phyloP scores from a whole-genome alignment of 164 flowering plant genomes.

The Santalum album region DNA sequence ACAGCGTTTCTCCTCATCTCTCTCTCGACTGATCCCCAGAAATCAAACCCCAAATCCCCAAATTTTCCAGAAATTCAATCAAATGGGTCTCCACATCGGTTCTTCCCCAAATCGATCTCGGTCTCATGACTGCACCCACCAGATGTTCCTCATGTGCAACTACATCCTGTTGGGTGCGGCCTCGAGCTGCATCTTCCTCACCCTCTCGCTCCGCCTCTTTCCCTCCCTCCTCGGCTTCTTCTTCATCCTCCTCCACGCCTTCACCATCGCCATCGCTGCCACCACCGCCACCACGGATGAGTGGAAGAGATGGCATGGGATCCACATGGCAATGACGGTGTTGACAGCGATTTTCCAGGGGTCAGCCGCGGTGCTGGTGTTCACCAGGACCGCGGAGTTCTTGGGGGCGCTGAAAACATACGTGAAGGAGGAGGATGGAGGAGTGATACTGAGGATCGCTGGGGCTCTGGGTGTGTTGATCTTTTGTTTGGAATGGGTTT shows the following conservation, averaged over 20 bases:
- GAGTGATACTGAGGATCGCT: slow-evolving; percentile 46
- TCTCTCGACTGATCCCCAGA: not conserved
- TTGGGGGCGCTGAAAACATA: slow-evolving; percentile 45
- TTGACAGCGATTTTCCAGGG: slow-evolving; percentile 78
- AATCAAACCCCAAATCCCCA: too few relatives aligned
- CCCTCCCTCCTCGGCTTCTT: slow-evolving; percentile 59
- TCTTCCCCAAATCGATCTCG: slow-evolving; percentile 2
- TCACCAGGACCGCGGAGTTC: slow-evolving; percentile 45
- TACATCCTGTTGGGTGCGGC: slow-evolving; percentile 82
- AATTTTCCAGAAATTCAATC: not conserved
- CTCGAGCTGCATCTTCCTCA: slow-evolving; percentile 75
- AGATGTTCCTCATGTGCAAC: slow-evolving; percentile 59
- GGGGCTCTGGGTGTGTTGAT: slow-evolving; percentile 52
- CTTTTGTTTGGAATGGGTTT: slow-evolving; percentile 69
- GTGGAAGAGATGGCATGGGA: slow-evolving; percentile 46
- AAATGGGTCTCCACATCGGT: slow-evolving; percentile 23
- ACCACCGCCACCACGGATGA: slow-evolving; percentile 40
- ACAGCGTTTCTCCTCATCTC: not conserved
- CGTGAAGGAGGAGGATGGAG: slow-evolving; percentile 64
- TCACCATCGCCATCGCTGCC: slow-evolving; percentile 41
- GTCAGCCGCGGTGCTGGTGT: slow-evolving; percentile 57
- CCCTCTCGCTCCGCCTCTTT: slow-evolving; percentile 66
- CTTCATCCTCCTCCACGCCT: slow-evolving; percentile 69
- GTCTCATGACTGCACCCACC: slow-evolving; percentile 51
- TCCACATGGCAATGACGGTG: slow-evolving; percentile 65